Evolutionary conservation across 2,329 filamentous ascomycete species (phyloP).

Genomic region (Triangularia setosa): DNA sequence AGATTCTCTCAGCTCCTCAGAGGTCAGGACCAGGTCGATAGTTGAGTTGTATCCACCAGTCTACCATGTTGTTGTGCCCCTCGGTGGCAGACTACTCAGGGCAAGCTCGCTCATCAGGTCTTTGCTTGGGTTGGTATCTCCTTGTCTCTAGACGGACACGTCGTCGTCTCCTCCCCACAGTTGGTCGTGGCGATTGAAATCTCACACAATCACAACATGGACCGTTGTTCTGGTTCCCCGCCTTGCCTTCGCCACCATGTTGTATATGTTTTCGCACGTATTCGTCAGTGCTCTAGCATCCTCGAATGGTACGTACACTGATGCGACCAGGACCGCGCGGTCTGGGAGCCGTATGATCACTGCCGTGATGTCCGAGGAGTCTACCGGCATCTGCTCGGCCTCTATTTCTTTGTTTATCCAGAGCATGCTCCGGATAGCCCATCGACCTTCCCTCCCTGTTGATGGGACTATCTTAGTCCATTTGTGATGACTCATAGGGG

Average conservation of each 20-base stretch:
- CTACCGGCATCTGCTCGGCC: neutral
- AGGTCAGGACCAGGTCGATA: neutral
- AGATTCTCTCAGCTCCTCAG: neutral
- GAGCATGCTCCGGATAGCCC: neutral
- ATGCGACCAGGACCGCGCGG: too few relatives aligned
- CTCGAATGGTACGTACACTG: too few relatives aligned
- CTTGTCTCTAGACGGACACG: neutral
- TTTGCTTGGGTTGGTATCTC: neutral
- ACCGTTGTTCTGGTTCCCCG: neutral
- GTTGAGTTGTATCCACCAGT: neutral
- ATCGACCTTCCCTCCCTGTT: neutral
- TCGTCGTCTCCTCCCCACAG: slow-evolving; percentile 4
- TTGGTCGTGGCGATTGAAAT: neutral
- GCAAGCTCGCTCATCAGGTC: slow-evolving; percentile 2
- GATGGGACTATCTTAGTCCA: neutral
- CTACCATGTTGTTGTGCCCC: slow-evolving; percentile 2
- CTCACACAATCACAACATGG: neutral
- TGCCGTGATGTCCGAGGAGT: too few relatives aligned
- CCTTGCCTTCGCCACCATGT: neutral
- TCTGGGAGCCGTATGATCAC: too few relatives aligned
- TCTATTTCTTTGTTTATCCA: neutral
- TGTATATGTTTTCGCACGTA: neutral
- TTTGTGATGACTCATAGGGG: neutral
- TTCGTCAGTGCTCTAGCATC: too few relatives aligned
- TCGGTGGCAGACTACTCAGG: neutral